phyloP scores from a whole-genome alignment of 2,329 filamentous ascomycete genomes.

The Acarospora socialis region DNA sequence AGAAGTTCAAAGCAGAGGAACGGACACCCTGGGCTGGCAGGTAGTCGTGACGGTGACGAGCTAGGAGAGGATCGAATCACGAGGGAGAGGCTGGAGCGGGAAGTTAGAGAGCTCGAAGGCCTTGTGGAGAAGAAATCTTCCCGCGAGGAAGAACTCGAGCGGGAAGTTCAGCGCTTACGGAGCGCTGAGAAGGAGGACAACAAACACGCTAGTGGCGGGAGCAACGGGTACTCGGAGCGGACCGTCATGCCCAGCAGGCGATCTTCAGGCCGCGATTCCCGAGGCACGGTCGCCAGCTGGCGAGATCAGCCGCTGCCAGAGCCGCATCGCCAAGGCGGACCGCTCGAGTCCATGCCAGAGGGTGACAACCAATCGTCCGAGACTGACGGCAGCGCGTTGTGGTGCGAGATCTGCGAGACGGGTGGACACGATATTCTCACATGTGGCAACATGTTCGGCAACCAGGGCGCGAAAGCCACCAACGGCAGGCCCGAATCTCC shows the following conservation, averaged over 20 bases:
- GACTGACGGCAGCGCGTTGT: slow-evolving; percentile 60
- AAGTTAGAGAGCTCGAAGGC: slow-evolving; percentile 62
- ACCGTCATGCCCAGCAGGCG: slow-evolving; percentile 18
- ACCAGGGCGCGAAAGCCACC: slow-evolving; percentile 15
- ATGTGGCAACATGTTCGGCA: slow-evolving; percentile 76
- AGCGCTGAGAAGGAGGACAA: slow-evolving; percentile 24
- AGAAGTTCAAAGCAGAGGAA: slow-evolving; percentile 12
- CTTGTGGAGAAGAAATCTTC: slow-evolving; percentile 56
- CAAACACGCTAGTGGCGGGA: slow-evolving; percentile 36
- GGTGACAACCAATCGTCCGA: slow-evolving; percentile 39
- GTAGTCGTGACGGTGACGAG: slow-evolving; percentile 26
- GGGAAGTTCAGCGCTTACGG: slow-evolving; percentile 57
- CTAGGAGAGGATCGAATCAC: slow-evolving; percentile 43
- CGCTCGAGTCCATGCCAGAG: slow-evolving; percentile 55
- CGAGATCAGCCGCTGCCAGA: slow-evolving; percentile 36
- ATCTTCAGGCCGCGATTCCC: slow-evolving; percentile 48
- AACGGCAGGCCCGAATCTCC: slow-evolving; percentile 16
- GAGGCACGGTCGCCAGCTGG: slow-evolving; percentile 48
- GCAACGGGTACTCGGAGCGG: slow-evolving; percentile 10
- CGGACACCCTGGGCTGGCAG: slow-evolving; percentile 11
- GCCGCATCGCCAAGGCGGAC: slow-evolving; percentile 34
- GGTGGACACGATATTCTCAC: slow-evolving; percentile 85
- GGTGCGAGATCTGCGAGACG: slow-evolving; percentile 94
- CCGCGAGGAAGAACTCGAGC: slow-evolving; percentile 75
- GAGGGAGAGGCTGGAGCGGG: slow-evolving; percentile 60